A percentile compares a stretch with the other conserved stretches of the same genome.
Conservation (phyloP, 306 rosid genomes). For the Vicia sativa region DNA sequence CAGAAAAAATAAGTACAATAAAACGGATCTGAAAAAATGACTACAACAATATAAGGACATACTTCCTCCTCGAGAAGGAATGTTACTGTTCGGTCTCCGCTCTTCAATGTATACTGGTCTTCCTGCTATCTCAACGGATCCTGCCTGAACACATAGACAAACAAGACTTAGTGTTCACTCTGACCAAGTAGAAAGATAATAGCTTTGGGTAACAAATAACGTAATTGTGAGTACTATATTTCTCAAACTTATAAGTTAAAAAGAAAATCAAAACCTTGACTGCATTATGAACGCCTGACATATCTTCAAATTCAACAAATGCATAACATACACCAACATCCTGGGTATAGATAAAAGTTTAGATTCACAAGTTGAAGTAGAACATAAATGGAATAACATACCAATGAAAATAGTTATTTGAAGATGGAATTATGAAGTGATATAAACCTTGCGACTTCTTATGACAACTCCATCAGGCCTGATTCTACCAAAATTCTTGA, state of each 20-base stretch:
- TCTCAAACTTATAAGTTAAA: slow-evolving; percentile 22
- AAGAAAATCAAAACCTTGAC: slow-evolving; percentile 64
- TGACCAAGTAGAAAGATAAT: slow-evolving; percentile 7
- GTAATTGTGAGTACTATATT: background rate
- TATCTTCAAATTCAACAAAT: slow-evolving; percentile 91
- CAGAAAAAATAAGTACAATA: slow-evolving; percentile 8
- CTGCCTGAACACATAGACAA: slow-evolving; percentile 57
- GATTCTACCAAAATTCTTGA: slow-evolving; percentile 79
- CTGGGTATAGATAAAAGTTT: slow-evolving; percentile 51
- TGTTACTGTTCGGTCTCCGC: slow-evolving; percentile 89
- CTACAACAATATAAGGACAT: slow-evolving; percentile 31
- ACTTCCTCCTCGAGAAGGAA: slow-evolving; percentile 84
- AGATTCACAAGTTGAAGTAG: slow-evolving; percentile 22
- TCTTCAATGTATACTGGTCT: slow-evolving; percentile 90
- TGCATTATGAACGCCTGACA: slow-evolving; percentile 84
- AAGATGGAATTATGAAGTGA: slow-evolving; percentile 29
- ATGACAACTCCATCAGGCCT: slow-evolving; percentile 84
- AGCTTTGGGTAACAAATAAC: background rate
- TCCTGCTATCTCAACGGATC: slow-evolving; percentile 77
- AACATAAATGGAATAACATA: slow-evolving; percentile 14
- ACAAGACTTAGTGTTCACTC: slow-evolving; percentile 14
- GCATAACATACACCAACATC: slow-evolving; percentile 98
- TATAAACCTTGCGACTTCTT: slow-evolving; percentile 87
- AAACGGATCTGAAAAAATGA: background rate
- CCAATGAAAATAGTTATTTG: slow-evolving; percentile 15